These are phyloP conservation scores for Rhodotorula babjevae DNA, from an alignment of 768 basidiomycete genomes.

Conservation along the genomic window DNA sequence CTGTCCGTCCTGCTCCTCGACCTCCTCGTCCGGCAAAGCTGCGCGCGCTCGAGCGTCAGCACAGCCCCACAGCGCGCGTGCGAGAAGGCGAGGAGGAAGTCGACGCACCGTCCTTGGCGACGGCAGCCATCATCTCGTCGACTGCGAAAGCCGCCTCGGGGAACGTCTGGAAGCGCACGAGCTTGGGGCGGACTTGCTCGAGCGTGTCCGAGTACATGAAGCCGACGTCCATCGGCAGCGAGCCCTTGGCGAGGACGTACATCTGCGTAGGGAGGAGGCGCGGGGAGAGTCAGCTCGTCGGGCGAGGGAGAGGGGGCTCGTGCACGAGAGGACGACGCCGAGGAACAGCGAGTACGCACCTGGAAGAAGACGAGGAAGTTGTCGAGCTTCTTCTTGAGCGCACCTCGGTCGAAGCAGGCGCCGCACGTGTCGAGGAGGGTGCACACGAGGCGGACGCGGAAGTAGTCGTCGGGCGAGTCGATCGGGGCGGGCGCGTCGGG, in stretches of 20 bases:
- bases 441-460: conserved; percentile 85
- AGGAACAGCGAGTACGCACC: conserved; percentile 50
- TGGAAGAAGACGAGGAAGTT: conserved; percentile 90
- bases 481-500: conserved; percentile 68
- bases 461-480: conserved; percentile 94
- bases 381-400: conserved; percentile 86
- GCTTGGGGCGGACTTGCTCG: conserved; percentile 86
- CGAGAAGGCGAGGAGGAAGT: too few species aligned
- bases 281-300: too few species aligned
- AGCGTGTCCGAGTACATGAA: conserved; percentile 94
- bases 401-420: conserved; percentile 93
- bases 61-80: background rate
- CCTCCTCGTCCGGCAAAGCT: conserved; percentile 39
- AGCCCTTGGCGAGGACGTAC: conserved; percentile 79
- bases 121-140: conserved; percentile 74
- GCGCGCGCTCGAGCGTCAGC: background rate
- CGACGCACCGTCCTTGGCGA: conserved; percentile 16
- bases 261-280: conserved; percentile 59
- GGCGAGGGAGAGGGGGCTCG: background rate
- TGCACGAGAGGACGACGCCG: conserved; percentile 7
- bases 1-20: conserved; percentile 37
- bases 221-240: conserved; percentile 91
- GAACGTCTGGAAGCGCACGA: conserved; percentile 63
- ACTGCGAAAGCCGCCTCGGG: conserved; percentile 83
- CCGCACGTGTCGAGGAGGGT: conserved; percentile 91